A percentile compares a stretch with the other conserved stretches of the same genome.
Evolutionary conservation across 257 asterid genomes (phyloP).

Genomic region (Nicotiana tabacum): DNA sequence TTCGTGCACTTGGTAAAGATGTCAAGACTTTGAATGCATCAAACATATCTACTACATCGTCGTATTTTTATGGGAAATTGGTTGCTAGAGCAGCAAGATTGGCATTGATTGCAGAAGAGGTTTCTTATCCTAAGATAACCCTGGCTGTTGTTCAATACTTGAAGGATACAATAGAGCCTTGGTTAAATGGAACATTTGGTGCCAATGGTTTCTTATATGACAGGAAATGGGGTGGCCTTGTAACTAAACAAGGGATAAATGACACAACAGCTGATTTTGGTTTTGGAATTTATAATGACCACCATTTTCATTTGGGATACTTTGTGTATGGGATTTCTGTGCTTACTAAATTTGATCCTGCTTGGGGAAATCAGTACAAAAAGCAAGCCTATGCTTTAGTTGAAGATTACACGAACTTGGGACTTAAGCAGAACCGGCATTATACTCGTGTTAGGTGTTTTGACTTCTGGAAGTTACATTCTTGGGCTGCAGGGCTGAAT

Average conservation of each 20-base stretch:
- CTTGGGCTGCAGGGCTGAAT: conserved; percentile 94
- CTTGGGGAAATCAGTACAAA: conserved; percentile 81
- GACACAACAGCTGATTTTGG: conserved; percentile 90
- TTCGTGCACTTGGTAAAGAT: conserved; percentile 55
- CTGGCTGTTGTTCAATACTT: conserved; percentile 60
- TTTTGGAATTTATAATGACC: conserved; percentile 82
- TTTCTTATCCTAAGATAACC: conserved; percentile 45
- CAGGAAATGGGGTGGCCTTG: conserved; percentile 85
- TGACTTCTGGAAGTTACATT: conserved; percentile 78
- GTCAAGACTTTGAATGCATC: conserved; percentile 50
- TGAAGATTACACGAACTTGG: conserved; percentile 79
- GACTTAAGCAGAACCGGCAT: conserved; percentile 34
- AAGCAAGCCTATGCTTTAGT: conserved; percentile 66
- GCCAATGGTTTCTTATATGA: conserved; percentile 78
- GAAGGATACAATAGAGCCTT: conserved; percentile 78
- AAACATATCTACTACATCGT: conserved; percentile 51
- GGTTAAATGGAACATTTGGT: conserved; percentile 78
- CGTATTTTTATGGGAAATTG: conserved; percentile 76
- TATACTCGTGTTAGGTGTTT: conserved; percentile 80
- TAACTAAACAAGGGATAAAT: conserved; percentile 69
- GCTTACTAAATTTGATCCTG: conserved; percentile 69
- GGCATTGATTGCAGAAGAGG: conserved; percentile 90
- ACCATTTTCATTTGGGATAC: conserved; percentile 87
- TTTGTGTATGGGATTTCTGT: conserved; percentile 78
- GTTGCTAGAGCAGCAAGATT: conserved; percentile 92